Percentiles rank a stretch among this genome's conserved stretches.
phyloP scores from a whole-genome alignment of 2,329 filamentous ascomycete species.

The Cercospora zeae-maydis region DNA sequence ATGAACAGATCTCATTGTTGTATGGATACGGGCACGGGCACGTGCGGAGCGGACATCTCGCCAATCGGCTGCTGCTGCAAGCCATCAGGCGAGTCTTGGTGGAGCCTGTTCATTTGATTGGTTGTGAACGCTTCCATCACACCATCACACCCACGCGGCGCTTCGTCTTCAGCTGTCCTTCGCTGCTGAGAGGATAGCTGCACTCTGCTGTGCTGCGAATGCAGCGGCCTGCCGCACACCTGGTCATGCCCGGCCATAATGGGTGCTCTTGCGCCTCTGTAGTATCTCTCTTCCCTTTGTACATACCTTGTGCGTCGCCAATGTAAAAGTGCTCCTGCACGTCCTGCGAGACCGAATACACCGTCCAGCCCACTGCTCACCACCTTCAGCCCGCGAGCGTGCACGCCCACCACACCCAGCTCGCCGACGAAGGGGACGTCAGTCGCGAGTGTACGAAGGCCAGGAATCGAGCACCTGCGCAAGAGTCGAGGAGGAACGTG shows the following conservation, averaged over 20 bases:
- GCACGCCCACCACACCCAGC: neutral
- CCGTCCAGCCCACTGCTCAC: neutral
- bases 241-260: conserved; percentile 1
- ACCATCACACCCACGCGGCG: conserved; percentile 6
- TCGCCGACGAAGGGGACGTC: neutral
- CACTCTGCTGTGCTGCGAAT: conserved; percentile 10
- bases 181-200: conserved; percentile 14
- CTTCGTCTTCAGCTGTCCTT: conserved; percentile 15
- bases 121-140: neutral
- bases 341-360: neutral
- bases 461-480: neutral
- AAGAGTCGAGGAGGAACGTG: neutral
- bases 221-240: conserved; percentile 13
- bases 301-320: neutral
- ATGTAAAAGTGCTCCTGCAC: neutral
- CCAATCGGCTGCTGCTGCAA: neutral
- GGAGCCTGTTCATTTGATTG: neutral
- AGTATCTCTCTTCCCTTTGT: neutral
- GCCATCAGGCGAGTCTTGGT: neutral
- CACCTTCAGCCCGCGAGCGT: neutral
- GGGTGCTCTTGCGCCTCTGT: neutral
- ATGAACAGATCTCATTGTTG: too few relatives aligned
- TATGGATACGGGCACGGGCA: too few relatives aligned
- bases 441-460: neutral
- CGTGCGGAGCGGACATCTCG: neutral